phyloP scores from a whole-genome alignment of 83 land plant genomes.

The Picea mariana region DNA sequence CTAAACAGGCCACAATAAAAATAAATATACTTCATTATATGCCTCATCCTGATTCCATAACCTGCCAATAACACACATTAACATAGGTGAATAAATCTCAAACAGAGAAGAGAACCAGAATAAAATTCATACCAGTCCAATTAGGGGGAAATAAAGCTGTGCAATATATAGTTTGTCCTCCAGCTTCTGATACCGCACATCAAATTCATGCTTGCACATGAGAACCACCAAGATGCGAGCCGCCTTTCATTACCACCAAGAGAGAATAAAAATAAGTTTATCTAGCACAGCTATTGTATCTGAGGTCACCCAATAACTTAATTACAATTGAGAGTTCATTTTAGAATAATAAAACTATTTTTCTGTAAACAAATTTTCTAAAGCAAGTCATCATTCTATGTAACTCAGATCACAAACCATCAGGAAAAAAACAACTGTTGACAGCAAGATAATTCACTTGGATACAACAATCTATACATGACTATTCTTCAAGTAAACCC shows the following conservation, averaged over 20 bases:
- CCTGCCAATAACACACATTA: background rate
- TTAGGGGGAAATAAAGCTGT: slow-evolving; percentile 93
- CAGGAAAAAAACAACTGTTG: background rate
- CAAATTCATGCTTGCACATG: slow-evolving; percentile 98
- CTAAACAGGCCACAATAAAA: background rate
- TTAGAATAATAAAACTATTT: background rate
- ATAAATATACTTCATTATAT: background rate
- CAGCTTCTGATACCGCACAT: slow-evolving; percentile 88
- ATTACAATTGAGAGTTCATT: background rate
- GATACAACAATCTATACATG: background rate
- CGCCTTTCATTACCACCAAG: slow-evolving; percentile 52
- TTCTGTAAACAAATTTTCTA: background rate
- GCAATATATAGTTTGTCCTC: slow-evolving; percentile 98
- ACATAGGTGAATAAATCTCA: background rate
- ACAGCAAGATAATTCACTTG: background rate
- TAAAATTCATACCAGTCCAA: slow-evolving; percentile 72
- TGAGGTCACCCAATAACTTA: background rate
- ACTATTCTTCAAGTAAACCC: background rate
- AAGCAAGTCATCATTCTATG: background rate
- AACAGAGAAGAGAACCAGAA: slow-evolving; percentile 1
- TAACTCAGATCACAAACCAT: background rate
- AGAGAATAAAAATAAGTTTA: background rate
- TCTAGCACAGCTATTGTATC: background rate
- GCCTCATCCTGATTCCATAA: background rate
- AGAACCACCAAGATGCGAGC: slow-evolving; percentile 94